Conservation (phyloP, 495 filamentous ascomycete species). For the Xylaria venustula region DNA sequence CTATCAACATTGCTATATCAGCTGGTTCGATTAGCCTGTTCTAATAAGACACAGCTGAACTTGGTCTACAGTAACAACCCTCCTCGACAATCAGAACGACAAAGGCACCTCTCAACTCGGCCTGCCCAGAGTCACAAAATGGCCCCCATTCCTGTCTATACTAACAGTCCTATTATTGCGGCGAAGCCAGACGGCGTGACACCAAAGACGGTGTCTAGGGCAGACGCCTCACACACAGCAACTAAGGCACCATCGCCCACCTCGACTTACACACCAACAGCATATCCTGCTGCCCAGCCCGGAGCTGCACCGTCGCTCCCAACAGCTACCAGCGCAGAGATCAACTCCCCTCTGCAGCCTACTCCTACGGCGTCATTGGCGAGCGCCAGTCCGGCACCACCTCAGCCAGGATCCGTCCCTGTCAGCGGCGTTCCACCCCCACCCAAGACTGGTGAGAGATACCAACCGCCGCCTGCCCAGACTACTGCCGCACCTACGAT, state of each 20-base stretch:
- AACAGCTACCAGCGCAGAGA: conserved; percentile 28
- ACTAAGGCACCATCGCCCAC: conserved; percentile 35
- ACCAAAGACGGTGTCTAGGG: conserved; percentile 45
- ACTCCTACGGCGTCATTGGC: conserved; percentile 29
- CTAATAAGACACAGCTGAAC: neutral
- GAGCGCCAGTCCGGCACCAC: conserved; percentile 48
- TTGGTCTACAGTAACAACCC: neutral
- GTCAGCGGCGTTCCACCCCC: conserved; percentile 49
- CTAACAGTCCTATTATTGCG: conserved; percentile 56
- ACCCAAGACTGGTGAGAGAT: conserved; percentile 49
- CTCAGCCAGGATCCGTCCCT: conserved; percentile 60
- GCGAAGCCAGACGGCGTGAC: conserved; percentile 51
- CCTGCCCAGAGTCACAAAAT: too few relatives aligned
- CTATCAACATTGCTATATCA: neutral
- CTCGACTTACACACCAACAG: conserved; percentile 18
- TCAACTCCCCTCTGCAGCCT: conserved; percentile 25
- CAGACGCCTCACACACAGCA: neutral
- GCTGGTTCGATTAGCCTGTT: neutral
- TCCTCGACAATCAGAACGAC: neutral
- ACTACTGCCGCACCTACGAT: conserved; percentile 21
- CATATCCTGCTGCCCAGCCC: conserved; percentile 49
- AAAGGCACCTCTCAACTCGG: conserved; percentile 21
- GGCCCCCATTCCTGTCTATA: conserved; percentile 60
- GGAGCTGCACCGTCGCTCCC: conserved; percentile 36
- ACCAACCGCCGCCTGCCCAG: conserved; percentile 33